Conservation (phyloP, 2,329 filamentous ascomycete genomes). For the Neopestalotiopsis sp. region DNA sequence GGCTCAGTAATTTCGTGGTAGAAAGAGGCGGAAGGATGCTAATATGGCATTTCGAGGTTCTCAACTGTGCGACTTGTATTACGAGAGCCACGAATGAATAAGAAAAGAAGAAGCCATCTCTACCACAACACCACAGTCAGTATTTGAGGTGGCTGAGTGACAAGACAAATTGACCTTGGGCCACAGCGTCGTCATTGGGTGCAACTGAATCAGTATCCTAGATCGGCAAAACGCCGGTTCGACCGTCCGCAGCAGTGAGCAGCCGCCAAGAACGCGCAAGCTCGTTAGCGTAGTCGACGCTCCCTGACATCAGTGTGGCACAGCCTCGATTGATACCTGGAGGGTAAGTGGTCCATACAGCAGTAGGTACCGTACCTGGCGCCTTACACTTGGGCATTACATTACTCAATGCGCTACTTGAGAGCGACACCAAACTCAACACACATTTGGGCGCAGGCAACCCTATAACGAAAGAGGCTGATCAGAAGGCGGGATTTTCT, state of each 20-base stretch:
- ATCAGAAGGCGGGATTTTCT: neutral
- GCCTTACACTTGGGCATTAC: neutral
- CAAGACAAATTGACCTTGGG: neutral
- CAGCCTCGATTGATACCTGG: slow-evolving; percentile 4
- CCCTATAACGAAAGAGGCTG: neutral
- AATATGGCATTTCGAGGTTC: neutral
- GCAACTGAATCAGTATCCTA: neutral
- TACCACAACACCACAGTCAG: neutral
- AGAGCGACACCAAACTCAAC: neutral
- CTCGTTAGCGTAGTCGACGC: neutral
- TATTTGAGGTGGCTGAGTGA: neutral
- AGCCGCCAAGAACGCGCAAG: slow-evolving; percentile 1
- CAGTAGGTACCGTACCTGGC: neutral
- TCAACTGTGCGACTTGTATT: neutral
- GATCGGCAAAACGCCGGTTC: slow-evolving; percentile 9
- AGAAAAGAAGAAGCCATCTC: neutral
- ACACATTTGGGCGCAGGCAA: slow-evolving; percentile 3
- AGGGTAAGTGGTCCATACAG: too few relatives aligned
- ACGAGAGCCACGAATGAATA: neutral
- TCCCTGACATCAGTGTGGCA: slow-evolving; percentile 12
- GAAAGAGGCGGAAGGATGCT: neutral
- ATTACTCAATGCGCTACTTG: slow-evolving; percentile 4
- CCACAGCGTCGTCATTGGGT: neutral
- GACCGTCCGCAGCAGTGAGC: neutral
- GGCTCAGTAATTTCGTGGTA: neutral